Conservation (phyloP, 768 basidiomycete species). For the Baorangia bicolor region DNA sequence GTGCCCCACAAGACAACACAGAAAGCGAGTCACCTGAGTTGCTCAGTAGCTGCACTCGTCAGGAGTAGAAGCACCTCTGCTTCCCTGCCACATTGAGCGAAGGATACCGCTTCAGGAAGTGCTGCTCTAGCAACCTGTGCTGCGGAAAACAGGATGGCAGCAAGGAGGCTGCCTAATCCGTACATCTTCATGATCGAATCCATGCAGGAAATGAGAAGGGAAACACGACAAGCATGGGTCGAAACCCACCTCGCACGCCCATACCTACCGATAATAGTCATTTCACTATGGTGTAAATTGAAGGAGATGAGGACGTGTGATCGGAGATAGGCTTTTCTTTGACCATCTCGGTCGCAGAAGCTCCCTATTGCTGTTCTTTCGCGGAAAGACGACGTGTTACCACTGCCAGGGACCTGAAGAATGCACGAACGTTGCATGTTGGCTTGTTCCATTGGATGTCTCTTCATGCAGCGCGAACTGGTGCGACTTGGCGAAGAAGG, state of each 20-base stretch:
- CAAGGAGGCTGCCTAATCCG: slow-evolving; percentile 18
- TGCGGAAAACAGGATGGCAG: slow-evolving; percentile 5
- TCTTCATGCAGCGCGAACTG: slow-evolving; percentile 6
- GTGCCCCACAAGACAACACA: slow-evolving; percentile 1
- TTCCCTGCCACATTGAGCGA: slow-evolving; percentile 17
- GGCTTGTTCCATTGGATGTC: background rate
- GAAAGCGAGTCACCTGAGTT: slow-evolving; percentile 1
- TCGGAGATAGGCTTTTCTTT: slow-evolving; percentile 31
- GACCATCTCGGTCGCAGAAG: slow-evolving; percentile 1
- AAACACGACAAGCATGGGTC: slow-evolving; percentile 3
- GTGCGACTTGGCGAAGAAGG: slow-evolving; percentile 8
- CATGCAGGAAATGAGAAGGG: slow-evolving; percentile 8
- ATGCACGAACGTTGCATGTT: background rate
- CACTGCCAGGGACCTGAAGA: background rate
- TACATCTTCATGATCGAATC: slow-evolving; percentile 11
- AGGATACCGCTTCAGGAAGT: slow-evolving; percentile 10
- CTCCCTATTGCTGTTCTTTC: slow-evolving; percentile 4
- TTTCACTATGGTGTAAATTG: slow-evolving; percentile 58
- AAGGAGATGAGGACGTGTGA: slow-evolving; percentile 24
- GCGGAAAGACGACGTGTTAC: slow-evolving; percentile 9
- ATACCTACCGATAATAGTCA: slow-evolving; percentile 55
- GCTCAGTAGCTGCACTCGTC: slow-evolving; percentile 1
- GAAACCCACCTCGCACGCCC: slow-evolving; percentile 38
- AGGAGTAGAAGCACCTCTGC: slow-evolving; percentile 25
- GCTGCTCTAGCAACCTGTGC: slow-evolving; percentile 15